Evolutionary conservation across 2,329 filamentous ascomycete genomes (phyloP).

Genomic region (Penicillium sp.): DNA sequence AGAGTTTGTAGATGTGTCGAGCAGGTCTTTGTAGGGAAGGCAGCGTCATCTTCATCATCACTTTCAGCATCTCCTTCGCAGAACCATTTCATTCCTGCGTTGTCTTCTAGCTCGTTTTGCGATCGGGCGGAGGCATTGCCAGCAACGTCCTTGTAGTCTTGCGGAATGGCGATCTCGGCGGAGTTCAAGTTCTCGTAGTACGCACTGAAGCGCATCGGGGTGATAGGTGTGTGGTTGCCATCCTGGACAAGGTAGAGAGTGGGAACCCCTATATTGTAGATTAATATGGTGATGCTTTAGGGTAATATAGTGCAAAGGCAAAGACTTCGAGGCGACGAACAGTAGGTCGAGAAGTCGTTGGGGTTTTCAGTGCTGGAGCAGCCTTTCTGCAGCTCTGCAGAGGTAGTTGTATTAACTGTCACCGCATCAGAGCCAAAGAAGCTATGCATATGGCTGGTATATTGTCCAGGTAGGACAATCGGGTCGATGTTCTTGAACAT

Average conservation of each 20-base stretch:
- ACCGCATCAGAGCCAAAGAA: conserved; percentile 26
- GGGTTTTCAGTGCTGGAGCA: conserved; percentile 19
- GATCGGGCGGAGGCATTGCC: conserved; percentile 19
- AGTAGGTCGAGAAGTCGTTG: conserved; percentile 25
- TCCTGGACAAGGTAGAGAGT: conserved; percentile 21
- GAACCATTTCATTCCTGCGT: conserved; percentile 21
- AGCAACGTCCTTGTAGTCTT: conserved; percentile 16
- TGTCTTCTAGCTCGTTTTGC: conserved; percentile 8
- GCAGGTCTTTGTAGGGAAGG: conserved; percentile 19
- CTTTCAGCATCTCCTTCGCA: conserved; percentile 13
- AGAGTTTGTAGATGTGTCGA: conserved; percentile 17
- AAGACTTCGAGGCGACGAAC: neutral
- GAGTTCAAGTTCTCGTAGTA: conserved; percentile 15
- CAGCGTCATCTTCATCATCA: conserved; percentile 9
- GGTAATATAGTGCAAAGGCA: neutral
- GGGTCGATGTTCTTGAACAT: conserved; percentile 27
- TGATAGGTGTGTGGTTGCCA: conserved; percentile 16
- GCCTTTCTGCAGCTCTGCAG: conserved; percentile 20
- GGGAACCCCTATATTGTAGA: conserved; percentile 14
- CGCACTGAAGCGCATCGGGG: conserved; percentile 20
- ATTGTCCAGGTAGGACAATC: conserved; percentile 18
- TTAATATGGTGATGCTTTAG: neutral
- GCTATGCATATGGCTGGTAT: conserved; percentile 26
- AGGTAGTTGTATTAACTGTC: conserved; percentile 16
- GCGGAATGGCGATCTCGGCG: conserved; percentile 18